Conservation (phyloP, 805 yeast genomes). For the Tetrapisispora nanseiensis region DNA sequence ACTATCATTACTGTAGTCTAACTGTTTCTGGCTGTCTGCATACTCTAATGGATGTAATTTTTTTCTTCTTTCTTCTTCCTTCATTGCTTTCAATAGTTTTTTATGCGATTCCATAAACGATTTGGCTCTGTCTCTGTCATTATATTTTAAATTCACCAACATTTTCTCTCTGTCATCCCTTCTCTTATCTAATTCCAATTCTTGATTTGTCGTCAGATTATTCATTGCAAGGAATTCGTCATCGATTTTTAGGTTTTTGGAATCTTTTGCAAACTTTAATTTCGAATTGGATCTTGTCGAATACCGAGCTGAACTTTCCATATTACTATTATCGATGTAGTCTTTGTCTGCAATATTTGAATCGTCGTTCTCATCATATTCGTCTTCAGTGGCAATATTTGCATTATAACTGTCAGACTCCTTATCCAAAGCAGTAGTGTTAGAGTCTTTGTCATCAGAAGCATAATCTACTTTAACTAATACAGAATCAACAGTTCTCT, state of each 20-base stretch:
- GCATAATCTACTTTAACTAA: slow-evolving; percentile 36
- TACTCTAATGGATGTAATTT: slow-evolving; percentile 18
- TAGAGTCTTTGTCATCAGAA: slow-evolving; percentile 25
- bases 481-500: slow-evolving; percentile 24
- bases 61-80: slow-evolving; percentile 27
- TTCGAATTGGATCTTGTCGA: neutral
- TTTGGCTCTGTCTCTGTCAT: slow-evolving; percentile 27
- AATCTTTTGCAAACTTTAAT: neutral
- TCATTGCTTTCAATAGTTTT: slow-evolving; percentile 25
- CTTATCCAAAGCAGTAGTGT: slow-evolving; percentile 2
- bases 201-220: slow-evolving; percentile 11
- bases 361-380: slow-evolving; percentile 3
- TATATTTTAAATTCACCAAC: slow-evolving; percentile 29
- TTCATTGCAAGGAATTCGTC: slow-evolving; percentile 1
- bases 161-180: slow-evolving; percentile 27
- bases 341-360: neutral
- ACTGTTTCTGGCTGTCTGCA: slow-evolving; percentile 3
- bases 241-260: neutral
- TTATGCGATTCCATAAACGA: slow-evolving; percentile 27
- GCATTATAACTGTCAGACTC: slow-evolving; percentile 2
- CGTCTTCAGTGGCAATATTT: slow-evolving; percentile 3
- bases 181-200: slow-evolving; percentile 24
- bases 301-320: neutral
- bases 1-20: neutral
- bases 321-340: neutral